A percentile compares a stretch with the other conserved stretches of the same genome.
phyloP scores from a whole-genome alignment of 495 filamentous ascomycete species.

The Choiromyces venosus region DNA sequence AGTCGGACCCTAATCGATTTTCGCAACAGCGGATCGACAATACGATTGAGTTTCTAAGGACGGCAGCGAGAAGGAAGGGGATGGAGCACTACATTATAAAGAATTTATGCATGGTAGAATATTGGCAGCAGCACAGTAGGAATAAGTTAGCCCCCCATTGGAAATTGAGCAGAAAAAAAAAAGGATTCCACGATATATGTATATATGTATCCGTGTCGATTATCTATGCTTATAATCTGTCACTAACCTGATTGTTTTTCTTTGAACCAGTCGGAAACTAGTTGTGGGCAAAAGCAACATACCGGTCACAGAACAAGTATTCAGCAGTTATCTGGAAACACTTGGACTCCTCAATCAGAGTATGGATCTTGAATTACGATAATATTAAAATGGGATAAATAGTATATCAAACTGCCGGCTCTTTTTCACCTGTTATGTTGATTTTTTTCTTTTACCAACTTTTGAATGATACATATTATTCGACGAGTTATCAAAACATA shows the following conservation, averaged over 20 bases:
- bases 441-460: neutral
- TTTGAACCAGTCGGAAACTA: conserved; percentile 14
- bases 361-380: conserved; percentile 38
- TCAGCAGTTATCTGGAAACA: conserved; percentile 30
- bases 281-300: conserved; percentile 2
- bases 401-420: neutral
- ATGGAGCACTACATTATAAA: conserved; percentile 77
- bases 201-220: neutral
- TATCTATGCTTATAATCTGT: neutral
- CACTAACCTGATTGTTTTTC: neutral
- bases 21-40: conserved; percentile 58
- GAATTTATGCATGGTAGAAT: conserved; percentile 61
- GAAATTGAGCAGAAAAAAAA: neutral
- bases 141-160: conserved; percentile 28
- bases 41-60: conserved; percentile 70
- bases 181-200: neutral
- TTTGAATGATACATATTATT: neutral
- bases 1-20: conserved; percentile 50
- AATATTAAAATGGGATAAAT: neutral
- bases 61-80: conserved; percentile 59
- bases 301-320: conserved; percentile 7
- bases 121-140: conserved; percentile 50
- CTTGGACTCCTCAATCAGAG: conserved; percentile 37
- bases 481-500: neutral
- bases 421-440: neutral